Conservation (phyloP, 805 yeast genomes). For the Yamadazyma insecticola region DNA sequence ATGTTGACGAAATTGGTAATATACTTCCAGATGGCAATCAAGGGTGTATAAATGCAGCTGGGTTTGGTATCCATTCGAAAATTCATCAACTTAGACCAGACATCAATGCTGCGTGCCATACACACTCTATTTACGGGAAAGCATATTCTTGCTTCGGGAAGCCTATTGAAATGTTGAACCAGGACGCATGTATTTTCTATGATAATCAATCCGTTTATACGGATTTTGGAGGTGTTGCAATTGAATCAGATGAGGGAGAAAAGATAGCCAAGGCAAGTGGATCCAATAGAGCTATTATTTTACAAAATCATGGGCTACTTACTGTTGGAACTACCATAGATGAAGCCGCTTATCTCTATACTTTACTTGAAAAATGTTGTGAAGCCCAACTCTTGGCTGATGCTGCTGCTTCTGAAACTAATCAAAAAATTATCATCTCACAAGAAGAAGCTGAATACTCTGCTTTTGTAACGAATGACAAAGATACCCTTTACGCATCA, state of each 20-base stretch:
- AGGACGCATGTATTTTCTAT: slow-evolving; percentile 69
- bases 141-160: slow-evolving; percentile 34
- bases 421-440: slow-evolving; percentile 43
- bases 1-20: slow-evolving; percentile 32
- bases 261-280: slow-evolving; percentile 28
- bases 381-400: slow-evolving; percentile 26
- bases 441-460: slow-evolving; percentile 67
- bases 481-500: slow-evolving; percentile 65
- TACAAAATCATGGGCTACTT: slow-evolving; percentile 31
- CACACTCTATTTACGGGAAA: slow-evolving; percentile 37
- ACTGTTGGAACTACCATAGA: slow-evolving; percentile 33
- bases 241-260: slow-evolving; percentile 27
- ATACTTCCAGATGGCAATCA: slow-evolving; percentile 37
- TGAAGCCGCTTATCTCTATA: slow-evolving; percentile 33
- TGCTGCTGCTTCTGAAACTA: slow-evolving; percentile 6
- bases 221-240: slow-evolving; percentile 76
- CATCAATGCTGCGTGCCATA: slow-evolving; percentile 37
- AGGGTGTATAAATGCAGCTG: slow-evolving; percentile 37
- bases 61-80: slow-evolving; percentile 38
- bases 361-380: slow-evolving; percentile 29
- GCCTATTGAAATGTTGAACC: slow-evolving; percentile 70
- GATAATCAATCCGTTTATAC: slow-evolving; percentile 60
- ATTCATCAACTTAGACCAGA: slow-evolving; percentile 36
- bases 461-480: slow-evolving; percentile 53
- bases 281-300: slow-evolving; percentile 26